Conservation (phyloP, 1,284 basidiomycete species). For the Cryptococcus sp. region DNA sequence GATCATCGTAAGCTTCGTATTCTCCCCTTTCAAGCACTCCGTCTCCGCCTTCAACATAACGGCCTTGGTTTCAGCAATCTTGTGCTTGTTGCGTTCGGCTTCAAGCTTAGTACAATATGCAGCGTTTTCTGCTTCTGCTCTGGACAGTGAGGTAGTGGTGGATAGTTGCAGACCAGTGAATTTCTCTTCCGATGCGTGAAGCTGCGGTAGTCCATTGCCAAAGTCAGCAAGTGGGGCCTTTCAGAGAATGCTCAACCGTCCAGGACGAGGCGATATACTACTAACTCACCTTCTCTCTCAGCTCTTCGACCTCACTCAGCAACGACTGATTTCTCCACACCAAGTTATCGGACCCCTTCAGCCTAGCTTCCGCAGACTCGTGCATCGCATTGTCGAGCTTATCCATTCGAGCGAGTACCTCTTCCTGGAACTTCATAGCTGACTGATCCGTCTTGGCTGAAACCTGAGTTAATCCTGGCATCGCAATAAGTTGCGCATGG, state of each 20-base stretch:
- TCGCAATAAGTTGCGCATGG: background rate
- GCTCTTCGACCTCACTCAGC: conserved; percentile 16
- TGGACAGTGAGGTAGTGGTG: background rate
- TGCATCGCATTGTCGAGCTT: conserved; percentile 22
- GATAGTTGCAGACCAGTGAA: conserved; percentile 13
- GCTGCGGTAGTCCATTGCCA: conserved; percentile 1
- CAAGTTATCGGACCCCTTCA: conserved; percentile 21
- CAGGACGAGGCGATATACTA: background rate
- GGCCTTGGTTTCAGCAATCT: conserved; percentile 5
- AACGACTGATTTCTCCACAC: conserved; percentile 19
- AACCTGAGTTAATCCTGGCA: background rate
- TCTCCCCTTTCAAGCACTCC: conserved; percentile 7
- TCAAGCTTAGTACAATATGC: background rate
- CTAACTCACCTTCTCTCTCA: conserved; percentile 16
- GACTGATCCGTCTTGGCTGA: conserved; percentile 7
- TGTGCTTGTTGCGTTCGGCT: background rate
- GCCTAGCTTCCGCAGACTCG: conserved; percentile 15
- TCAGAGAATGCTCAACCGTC: background rate
- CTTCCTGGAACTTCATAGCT: conserved; percentile 16
- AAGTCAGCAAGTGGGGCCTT: background rate
- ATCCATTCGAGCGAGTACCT: conserved; percentile 15
- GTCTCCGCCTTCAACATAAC: conserved; percentile 8
- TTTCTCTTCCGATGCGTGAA: conserved; percentile 9
- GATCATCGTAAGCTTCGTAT: conserved; percentile 7
- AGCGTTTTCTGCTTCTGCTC: background rate